Percentiles rank a stretch among this genome's conserved stretches.
phyloP scores from a whole-genome alignment of 1,284 basidiomycete species.

The Marasmius sp. region DNA sequence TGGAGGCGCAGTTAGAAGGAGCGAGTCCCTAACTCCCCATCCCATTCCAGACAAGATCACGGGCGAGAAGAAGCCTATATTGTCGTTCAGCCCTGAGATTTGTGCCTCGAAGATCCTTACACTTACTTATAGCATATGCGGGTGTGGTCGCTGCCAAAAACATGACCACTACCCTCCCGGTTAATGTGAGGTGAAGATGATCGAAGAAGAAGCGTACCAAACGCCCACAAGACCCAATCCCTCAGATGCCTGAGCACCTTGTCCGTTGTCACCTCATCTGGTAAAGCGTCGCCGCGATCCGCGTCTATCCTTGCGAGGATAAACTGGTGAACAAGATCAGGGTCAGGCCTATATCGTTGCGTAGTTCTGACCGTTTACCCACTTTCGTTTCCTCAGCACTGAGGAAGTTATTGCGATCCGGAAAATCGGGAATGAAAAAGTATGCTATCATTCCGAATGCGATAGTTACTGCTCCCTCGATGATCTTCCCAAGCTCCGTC shows the following conservation, averaged over 20 bases:
- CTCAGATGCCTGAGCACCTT: slow-evolving; percentile 35
- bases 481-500: slow-evolving; percentile 27
- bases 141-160: slow-evolving; percentile 41
- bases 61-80: slow-evolving; percentile 11
- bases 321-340: slow-evolving; percentile 12
- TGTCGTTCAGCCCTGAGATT: background rate
- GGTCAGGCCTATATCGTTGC: background rate
- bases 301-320: slow-evolving; percentile 42
- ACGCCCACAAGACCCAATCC: slow-evolving; percentile 45
- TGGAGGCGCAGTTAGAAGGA: slow-evolving; percentile 11
- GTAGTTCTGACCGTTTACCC: background rate
- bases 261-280: slow-evolving; percentile 33
- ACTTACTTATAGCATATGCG: slow-evolving; percentile 23
- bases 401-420: slow-evolving; percentile 42
- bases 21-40: slow-evolving; percentile 5
- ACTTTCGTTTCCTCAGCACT: slow-evolving; percentile 36
- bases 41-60: slow-evolving; percentile 12
- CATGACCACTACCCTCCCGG: slow-evolving; percentile 31
- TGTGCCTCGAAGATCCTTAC: background rate
- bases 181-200: background rate
- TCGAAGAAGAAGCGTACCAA: slow-evolving; percentile 25
- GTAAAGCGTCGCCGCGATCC: slow-evolving; percentile 43
- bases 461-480: slow-evolving; percentile 40
- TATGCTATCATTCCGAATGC: slow-evolving; percentile 35
- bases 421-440: slow-evolving; percentile 41